These are phyloP conservation scores for Salicornia ramosissima DNA, from an alignment of 148 eudicot species.

Conservation along the genomic window DNA sequence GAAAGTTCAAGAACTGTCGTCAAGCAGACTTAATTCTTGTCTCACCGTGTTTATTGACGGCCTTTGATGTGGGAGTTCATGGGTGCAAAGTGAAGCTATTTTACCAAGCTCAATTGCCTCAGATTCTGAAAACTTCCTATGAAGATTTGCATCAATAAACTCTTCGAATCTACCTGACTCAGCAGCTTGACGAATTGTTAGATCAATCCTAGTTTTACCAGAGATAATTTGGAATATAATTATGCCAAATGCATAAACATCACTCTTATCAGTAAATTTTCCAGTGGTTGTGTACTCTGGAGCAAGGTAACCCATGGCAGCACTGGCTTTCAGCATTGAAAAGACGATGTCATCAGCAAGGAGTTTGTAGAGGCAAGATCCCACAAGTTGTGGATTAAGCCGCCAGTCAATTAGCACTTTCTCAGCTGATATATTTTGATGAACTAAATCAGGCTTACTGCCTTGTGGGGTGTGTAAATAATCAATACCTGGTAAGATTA, in stretches of 20 bases:
- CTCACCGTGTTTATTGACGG: conserved; percentile 47
- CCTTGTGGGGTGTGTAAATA: conserved; percentile 62
- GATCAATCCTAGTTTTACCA: conserved; percentile 50
- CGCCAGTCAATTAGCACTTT: conserved; percentile 72
- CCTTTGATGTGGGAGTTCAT: conserved; percentile 63
- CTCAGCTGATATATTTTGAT: conserved; percentile 86
- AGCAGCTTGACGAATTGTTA: conserved; percentile 42
- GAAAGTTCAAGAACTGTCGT: conserved; percentile 21
- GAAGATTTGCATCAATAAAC: conserved; percentile 57
- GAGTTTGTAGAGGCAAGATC: conserved; percentile 75
- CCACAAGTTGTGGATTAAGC: conserved; percentile 63
- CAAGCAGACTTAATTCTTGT: conserved; percentile 49
- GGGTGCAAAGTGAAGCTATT: conserved; percentile 72
- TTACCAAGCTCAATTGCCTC: conserved; percentile 67
- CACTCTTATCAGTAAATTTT: conserved; percentile 84
- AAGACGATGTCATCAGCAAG: conserved; percentile 74
- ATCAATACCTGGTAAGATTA: conserved; percentile 50
- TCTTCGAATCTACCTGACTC: conserved; percentile 48
- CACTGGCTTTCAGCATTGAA: conserved; percentile 80
- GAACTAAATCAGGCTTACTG: conserved; percentile 65
- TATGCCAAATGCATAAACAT: conserved; percentile 79
- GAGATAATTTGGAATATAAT: conserved; percentile 70
- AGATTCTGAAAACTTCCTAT: conserved; percentile 47
- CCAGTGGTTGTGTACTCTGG: conserved; percentile 95
- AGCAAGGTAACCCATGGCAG: conserved; percentile 97